phyloP scores from a whole-genome alignment of 306 rosid species.

The Pterocarpus macrocarpus region DNA sequence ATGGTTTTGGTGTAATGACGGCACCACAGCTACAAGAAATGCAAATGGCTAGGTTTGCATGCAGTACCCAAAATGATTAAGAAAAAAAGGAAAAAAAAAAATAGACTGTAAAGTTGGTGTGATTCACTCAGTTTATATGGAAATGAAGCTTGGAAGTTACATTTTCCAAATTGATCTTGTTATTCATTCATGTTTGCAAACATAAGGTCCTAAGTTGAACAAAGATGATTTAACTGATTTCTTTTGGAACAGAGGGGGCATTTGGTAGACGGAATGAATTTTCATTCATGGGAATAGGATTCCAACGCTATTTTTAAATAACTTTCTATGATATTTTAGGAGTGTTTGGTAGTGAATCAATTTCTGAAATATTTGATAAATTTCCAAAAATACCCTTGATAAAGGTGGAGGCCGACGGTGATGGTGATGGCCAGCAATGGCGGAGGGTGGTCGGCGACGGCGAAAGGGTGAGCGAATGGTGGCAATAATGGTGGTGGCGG shows the following conservation, averaged over 20 bases:
- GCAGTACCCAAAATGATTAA: neutral
- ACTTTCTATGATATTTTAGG: too few species aligned
- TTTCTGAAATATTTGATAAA: too few species aligned
- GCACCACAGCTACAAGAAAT: conserved; percentile 26
- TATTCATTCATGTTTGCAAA: conserved; percentile 26
- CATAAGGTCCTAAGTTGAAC: neutral
- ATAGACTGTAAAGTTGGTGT: neutral
- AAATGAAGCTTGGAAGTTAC: neutral
- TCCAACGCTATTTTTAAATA: too few species aligned
- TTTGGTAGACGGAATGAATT: too few species aligned
- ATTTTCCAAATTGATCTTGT: neutral
- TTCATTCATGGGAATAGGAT: too few species aligned
- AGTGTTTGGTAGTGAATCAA: too few species aligned
- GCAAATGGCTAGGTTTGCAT: conserved; percentile 23
- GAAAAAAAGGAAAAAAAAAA: neutral
- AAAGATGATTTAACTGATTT: neutral
- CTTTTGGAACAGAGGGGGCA: neutral
- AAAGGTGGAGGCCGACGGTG: too few species aligned
- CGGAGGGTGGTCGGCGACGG: too few species aligned
- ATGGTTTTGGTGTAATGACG: conserved; percentile 13
- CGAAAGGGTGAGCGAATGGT: too few species aligned
- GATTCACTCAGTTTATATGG: conserved; percentile 19
- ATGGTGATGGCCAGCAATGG: too few species aligned
- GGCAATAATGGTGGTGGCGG: too few species aligned
- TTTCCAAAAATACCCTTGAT: too few species aligned